Conservation (phyloP, 352 stramenopile species). For the Pythium plurisporium region DNA sequence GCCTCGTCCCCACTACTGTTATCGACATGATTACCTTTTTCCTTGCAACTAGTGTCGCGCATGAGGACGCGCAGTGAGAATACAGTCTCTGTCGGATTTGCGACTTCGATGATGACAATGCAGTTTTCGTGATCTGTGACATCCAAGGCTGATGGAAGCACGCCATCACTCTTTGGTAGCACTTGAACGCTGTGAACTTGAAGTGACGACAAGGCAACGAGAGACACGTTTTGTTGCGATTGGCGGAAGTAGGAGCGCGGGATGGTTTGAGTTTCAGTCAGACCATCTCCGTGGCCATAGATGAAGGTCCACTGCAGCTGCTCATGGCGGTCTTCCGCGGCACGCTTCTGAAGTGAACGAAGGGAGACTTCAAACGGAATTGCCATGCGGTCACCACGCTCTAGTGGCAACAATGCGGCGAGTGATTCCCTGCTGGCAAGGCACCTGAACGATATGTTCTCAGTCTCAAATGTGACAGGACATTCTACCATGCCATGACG, state of each 20-base stretch:
- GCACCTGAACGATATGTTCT: conserved; percentile 14
- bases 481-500: not conserved
- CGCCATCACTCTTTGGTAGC: conserved; percentile 17
- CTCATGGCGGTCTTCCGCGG: not conserved
- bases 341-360: not conserved
- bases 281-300: conserved; percentile 27
- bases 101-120: conserved; percentile 44
- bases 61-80: conserved; percentile 43
- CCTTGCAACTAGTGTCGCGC: not conserved
- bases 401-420: conserved; percentile 11
- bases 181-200: conserved; percentile 35
- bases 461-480: conserved; percentile 9
- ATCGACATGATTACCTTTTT: not conserved
- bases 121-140: conserved; percentile 41
- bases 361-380: conserved; percentile 26
- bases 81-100: conserved; percentile 67
- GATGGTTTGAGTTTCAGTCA: too few relatives aligned
- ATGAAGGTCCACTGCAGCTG: conserved; percentile 61
- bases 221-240: conserved; percentile 36
- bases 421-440: not conserved
- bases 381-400: conserved; percentile 12
- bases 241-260: conserved; percentile 47
- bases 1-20: not conserved
- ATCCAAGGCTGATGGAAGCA: not conserved
- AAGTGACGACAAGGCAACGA: conserved; percentile 53